A percentile compares a stretch with the other conserved stretches of the same genome.
Evolutionary conservation across 345 rosid genomes (phyloP).

Genomic region (Rhizophora apiculata): DNA sequence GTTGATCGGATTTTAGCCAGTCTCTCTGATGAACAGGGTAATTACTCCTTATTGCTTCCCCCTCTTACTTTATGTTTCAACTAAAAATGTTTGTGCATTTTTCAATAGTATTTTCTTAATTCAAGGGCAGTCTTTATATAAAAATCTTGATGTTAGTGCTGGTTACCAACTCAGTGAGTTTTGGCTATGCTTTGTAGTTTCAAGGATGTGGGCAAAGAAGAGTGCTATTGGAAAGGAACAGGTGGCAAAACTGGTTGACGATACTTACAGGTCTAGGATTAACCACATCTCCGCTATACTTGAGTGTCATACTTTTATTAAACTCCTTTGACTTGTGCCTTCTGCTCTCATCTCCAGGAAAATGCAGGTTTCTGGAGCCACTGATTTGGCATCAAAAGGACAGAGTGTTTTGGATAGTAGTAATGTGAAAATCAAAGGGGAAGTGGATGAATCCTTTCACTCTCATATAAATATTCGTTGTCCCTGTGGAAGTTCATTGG

Average conservation of each 20-base stretch:
- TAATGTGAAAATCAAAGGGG: constrained; percentile 60
- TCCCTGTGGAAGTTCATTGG: constrained; percentile 79
- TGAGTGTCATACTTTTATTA: constrained; percentile 8
- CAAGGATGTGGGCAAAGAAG: constrained; percentile 76
- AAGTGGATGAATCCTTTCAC: constrained; percentile 49
- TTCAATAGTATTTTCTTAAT: too few relatives aligned
- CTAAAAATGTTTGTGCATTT: too few relatives aligned
- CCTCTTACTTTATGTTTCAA: too few relatives aligned
- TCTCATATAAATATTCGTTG: constrained; percentile 74
- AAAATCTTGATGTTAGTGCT: not conserved
- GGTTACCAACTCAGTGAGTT: not conserved
- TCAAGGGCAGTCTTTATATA: too few relatives aligned
- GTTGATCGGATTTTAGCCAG: constrained; percentile 65
- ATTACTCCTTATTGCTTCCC: not conserved
- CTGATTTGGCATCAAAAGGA: constrained; percentile 82
- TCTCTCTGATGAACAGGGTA: constrained; percentile 82
- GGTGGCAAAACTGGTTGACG: constrained; percentile 85
- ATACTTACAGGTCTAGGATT: constrained; percentile 65
- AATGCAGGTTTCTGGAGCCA: constrained; percentile 86
- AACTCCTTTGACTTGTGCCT: constrained; percentile 16
- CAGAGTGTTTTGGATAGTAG: constrained; percentile 63
- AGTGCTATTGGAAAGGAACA: constrained; percentile 65
- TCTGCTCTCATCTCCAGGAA: constrained; percentile 49
- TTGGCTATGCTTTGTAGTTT: constrained; percentile 35
- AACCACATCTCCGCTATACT: not conserved